Evolutionary conservation across 2,329 filamentous ascomycete genomes (phyloP).

Genomic region (Epichloe aotearoae): DNA sequence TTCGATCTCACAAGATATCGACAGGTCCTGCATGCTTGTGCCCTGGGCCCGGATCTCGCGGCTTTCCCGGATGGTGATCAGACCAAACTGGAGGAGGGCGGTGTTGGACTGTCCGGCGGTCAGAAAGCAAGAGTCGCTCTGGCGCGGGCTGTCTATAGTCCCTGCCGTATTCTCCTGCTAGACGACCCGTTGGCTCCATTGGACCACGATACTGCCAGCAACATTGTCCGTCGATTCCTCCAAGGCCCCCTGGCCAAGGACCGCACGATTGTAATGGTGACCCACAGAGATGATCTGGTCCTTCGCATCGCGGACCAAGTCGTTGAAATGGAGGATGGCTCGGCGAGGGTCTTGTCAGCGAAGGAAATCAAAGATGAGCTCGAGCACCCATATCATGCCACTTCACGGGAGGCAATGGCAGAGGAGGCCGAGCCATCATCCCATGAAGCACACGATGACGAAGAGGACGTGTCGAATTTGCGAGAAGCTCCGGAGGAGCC

Average conservation of each 20-base stretch:
- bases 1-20: slow-evolving; percentile 44
- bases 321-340: slow-evolving; percentile 53
- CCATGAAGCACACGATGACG: slow-evolving; percentile 19
- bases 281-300: slow-evolving; percentile 67
- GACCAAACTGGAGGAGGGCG: slow-evolving; percentile 48
- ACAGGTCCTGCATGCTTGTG: slow-evolving; percentile 47
- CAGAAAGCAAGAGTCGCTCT: slow-evolving; percentile 50
- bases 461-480: slow-evolving; percentile 6
- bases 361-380: slow-evolving; percentile 30
- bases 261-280: slow-evolving; percentile 66
- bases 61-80: slow-evolving; percentile 44
- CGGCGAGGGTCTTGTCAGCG: slow-evolving; percentile 34
- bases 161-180: slow-evolving; percentile 41
- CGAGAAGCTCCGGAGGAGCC: slow-evolving; percentile 21
- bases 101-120: slow-evolving; percentile 49
- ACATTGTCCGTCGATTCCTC: slow-evolving; percentile 48
- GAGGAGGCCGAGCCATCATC: slow-evolving; percentile 13
- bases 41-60: slow-evolving; percentile 40
- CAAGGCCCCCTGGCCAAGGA: slow-evolving; percentile 45
- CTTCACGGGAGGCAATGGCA: slow-evolving; percentile 2
- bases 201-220: slow-evolving; percentile 48
- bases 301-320: slow-evolving; percentile 60
- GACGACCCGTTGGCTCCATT: slow-evolving; percentile 52
- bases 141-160: slow-evolving; percentile 49
- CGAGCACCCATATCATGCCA: slow-evolving; percentile 23